phyloP scores from a whole-genome alignment of 345 rosid species.

The Eucalyptus coolabah region DNA sequence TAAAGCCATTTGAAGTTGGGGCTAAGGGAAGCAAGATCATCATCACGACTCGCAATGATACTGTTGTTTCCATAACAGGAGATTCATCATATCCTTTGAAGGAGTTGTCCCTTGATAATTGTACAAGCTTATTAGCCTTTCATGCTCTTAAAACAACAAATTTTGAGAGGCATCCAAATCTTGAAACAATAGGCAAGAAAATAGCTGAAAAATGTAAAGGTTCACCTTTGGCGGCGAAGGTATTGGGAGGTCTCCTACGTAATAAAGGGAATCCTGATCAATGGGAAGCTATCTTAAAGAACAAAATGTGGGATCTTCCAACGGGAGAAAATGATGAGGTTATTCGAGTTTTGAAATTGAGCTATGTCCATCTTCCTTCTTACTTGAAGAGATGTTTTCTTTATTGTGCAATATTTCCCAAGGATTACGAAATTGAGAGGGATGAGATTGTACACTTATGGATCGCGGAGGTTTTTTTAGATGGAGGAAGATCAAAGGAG shows the following conservation, averaged over 20 bases:
- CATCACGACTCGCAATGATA: background rate
- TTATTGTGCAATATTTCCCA: background rate
- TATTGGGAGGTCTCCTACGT: background rate
- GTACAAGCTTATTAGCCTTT: background rate
- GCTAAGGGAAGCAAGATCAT: background rate
- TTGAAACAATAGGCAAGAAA: background rate
- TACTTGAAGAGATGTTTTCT: background rate
- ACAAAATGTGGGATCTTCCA: background rate
- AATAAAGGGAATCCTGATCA: background rate
- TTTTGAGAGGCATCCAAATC: background rate
- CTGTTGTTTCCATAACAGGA: background rate
- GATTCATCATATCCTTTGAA: background rate
- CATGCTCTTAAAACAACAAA: background rate
- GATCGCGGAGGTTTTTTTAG: background rate
- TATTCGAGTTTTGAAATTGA: background rate
- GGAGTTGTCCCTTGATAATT: background rate
- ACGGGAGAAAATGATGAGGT: background rate
- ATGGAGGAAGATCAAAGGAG: background rate
- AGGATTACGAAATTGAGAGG: background rate
- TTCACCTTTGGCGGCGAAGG: background rate
- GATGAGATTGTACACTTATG: background rate
- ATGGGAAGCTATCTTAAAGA: background rate
- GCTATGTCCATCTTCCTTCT: background rate
- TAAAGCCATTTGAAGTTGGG: background rate
- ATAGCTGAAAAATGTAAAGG: background rate